A percentile compares a stretch with the other conserved stretches of the same genome.
phyloP scores from a whole-genome alignment of 2,329 filamentous ascomycete genomes.

The Pseudogymnoascus sp. region DNA sequence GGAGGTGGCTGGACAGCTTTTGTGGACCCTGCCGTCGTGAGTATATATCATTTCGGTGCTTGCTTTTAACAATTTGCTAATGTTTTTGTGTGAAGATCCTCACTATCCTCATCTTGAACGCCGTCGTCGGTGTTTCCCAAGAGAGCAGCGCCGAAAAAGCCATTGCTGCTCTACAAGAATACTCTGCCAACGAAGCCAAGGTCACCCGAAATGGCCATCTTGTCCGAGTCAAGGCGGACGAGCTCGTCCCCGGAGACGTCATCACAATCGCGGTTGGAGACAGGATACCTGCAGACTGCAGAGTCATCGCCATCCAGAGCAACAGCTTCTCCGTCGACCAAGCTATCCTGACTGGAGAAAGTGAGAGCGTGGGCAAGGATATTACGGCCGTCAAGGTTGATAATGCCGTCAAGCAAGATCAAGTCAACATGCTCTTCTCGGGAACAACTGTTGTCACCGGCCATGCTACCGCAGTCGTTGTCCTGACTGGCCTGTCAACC shows the following conservation, averaged over 20 bases:
- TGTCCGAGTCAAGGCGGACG: constrained; percentile 45
- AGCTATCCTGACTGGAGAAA: constrained; percentile 94
- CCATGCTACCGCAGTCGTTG: constrained; percentile 83
- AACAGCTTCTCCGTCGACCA: constrained; percentile 97
- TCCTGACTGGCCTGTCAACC: constrained; percentile 79
- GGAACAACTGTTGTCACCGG: constrained; percentile 95
- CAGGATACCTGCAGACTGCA: constrained; percentile 69
- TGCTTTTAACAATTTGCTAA: constrained; percentile 14
- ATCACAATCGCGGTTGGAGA: constrained; percentile 56
- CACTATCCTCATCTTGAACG: constrained; percentile 71
- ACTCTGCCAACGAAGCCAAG: constrained; percentile 44
- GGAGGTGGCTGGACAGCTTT: constrained; percentile 94
- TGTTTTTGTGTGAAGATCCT: constrained; percentile 61
- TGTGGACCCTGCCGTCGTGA: constrained; percentile 87
- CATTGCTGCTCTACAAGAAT: constrained; percentile 43
- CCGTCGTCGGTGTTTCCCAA: constrained; percentile 54
- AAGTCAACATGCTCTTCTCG: constrained; percentile 96
- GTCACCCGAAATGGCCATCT: constrained; percentile 46
- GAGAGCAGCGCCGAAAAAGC: constrained; percentile 55
- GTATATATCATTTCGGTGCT: constrained; percentile 34
- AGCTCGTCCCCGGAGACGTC: constrained; percentile 58
- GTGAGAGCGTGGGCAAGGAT: constrained; percentile 91
- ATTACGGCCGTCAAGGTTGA: constrained; percentile 59
- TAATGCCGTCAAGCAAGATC: constrained; percentile 92
- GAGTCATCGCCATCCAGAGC: constrained; percentile 82